These are phyloP conservation scores for Paramecium caudatum DNA, from an alignment of 73 alveolate species.

Conservation along the genomic window DNA sequence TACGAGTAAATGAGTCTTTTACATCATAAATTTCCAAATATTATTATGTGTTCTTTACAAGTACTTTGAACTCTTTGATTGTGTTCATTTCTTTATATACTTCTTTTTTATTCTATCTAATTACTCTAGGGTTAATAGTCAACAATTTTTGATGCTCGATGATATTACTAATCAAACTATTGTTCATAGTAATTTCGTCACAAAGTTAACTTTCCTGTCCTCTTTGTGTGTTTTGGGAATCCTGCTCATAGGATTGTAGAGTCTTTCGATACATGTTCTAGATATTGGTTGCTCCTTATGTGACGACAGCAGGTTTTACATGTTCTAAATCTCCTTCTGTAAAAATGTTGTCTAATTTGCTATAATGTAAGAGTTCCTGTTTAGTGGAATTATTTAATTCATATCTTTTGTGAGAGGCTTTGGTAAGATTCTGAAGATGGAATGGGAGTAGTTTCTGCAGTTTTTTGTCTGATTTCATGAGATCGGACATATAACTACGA, in stretches of 20 bases:
- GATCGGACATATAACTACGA: slow-evolving; percentile 23
- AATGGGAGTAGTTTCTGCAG: slow-evolving; percentile 36
- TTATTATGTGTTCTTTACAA: slow-evolving; percentile 47
- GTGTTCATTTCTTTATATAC: slow-evolving; percentile 56
- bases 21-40: slow-evolving; percentile 2
- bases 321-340: slow-evolving; percentile 20
- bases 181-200: slow-evolving; percentile 61
- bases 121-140: slow-evolving; percentile 38
- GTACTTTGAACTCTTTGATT: slow-evolving; percentile 43
- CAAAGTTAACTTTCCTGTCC: slow-evolving; percentile 21
- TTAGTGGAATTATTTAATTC: slow-evolving; percentile 50
- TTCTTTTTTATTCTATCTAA: neutral
- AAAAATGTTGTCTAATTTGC: slow-evolving; percentile 53
- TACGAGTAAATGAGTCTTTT: neutral
- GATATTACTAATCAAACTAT: slow-evolving; percentile 21
- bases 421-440: slow-evolving; percentile 31
- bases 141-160: neutral
- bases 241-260: neutral
- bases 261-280: neutral
- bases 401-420: slow-evolving; percentile 41
- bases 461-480: slow-evolving; percentile 53
- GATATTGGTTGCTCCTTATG: slow-evolving; percentile 3
- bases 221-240: slow-evolving; percentile 9
- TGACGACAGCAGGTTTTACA: neutral
- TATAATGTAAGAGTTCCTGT: slow-evolving; percentile 1